Conservation (phyloP, 2,329 filamentous ascomycete genomes). For the Colletotrichum endophyticum region DNA sequence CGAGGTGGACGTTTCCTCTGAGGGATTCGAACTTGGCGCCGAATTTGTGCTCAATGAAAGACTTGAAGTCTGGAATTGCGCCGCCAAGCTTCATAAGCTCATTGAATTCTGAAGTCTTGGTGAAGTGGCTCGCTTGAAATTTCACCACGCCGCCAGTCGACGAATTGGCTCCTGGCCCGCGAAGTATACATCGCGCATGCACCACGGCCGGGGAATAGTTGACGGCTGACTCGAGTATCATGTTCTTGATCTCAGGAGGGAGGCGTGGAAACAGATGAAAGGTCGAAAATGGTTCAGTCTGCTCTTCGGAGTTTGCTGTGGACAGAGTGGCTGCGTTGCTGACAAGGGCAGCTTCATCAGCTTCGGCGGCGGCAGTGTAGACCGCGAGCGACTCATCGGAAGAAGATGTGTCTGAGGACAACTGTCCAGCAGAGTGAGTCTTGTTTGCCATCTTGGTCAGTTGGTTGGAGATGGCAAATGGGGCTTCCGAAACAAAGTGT, state of each 20-base stretch:
- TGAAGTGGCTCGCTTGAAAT: not conserved
- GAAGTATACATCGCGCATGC: not conserved
- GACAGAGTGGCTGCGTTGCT: not conserved
- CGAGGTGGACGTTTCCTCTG: not conserved
- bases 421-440: not conserved
- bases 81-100: not conserved
- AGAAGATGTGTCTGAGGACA: not conserved
- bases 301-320: not conserved
- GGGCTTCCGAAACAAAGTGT: not conserved
- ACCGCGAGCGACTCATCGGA: fast-evolving
- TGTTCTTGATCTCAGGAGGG: not conserved
- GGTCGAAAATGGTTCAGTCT: not conserved
- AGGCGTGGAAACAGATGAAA: not conserved
- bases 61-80: not conserved
- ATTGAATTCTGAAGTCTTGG: not conserved
- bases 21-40: not conserved
- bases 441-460: not conserved
- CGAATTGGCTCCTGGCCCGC: not conserved
- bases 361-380: not conserved
- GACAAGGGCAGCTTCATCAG: not conserved
- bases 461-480: not conserved
- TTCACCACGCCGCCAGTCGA: not conserved
- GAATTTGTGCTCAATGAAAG: not conserved
- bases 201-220: not conserved
- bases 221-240: not conserved